A percentile compares a stretch with the other conserved stretches of the same genome.
Evolutionary conservation across 2,329 filamentous ascomycete species (phyloP).

Genomic region (Ramichloridium luteum): DNA sequence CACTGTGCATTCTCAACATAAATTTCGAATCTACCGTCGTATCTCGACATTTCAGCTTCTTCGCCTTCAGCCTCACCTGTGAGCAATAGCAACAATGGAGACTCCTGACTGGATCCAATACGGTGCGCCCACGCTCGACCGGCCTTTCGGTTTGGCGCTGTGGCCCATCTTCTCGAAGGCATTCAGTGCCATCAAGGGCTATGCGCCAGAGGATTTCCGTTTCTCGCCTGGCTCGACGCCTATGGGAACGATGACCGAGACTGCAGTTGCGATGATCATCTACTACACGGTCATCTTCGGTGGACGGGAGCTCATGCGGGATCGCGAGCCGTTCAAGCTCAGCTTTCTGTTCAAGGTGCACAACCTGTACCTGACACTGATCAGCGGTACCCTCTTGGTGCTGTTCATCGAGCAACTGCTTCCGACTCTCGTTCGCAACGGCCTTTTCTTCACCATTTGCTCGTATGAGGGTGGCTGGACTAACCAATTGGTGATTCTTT

Average conservation of each 20-base stretch:
- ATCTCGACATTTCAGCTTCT: background rate
- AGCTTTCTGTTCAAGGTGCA: slow-evolving; percentile 86
- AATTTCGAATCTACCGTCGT: background rate
- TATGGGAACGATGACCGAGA: slow-evolving; percentile 80
- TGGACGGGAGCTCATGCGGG: slow-evolving; percentile 83
- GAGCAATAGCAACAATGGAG: slow-evolving; percentile 30
- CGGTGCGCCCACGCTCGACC: slow-evolving; percentile 67
- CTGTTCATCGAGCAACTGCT: slow-evolving; percentile 88
- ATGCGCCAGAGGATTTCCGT: slow-evolving; percentile 72
- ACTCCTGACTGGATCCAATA: slow-evolving; percentile 40
- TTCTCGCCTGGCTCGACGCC: slow-evolving; percentile 74
- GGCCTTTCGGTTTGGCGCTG: slow-evolving; percentile 78
- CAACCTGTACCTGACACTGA: slow-evolving; percentile 84
- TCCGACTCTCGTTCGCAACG: slow-evolving; percentile 65
- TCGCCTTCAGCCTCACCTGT: background rate
- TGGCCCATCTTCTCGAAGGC: slow-evolving; percentile 92
- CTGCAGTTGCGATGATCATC: slow-evolving; percentile 63
- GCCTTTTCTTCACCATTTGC: slow-evolving; percentile 85
- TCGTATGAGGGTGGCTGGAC: slow-evolving; percentile 77
- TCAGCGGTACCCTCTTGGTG: slow-evolving; percentile 67
- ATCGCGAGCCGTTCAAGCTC: slow-evolving; percentile 72
- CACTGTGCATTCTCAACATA: background rate
- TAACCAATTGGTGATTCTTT: slow-evolving; percentile 79
- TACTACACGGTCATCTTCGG: slow-evolving; percentile 95
- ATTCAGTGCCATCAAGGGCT: slow-evolving; percentile 65